A percentile compares a stretch with the other conserved stretches of the same genome.
Conservation (phyloP, 108 stramenopile genomes). For the Pseudonitzschia delicatissima region DNA sequence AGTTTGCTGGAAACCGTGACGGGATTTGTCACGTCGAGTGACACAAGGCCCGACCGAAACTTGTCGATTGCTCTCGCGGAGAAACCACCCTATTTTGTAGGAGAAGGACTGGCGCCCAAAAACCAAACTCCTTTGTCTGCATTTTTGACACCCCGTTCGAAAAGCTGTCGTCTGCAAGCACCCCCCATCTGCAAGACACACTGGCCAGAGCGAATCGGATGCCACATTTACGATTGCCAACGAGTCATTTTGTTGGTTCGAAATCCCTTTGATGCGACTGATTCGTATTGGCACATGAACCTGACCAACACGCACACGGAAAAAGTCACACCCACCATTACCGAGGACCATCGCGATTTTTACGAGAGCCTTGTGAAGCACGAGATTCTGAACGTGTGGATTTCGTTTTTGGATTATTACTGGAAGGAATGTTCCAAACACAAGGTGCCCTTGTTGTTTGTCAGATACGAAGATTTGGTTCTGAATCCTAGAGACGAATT, state of each 20-base stretch:
- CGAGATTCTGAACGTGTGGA: conserved; percentile 76
- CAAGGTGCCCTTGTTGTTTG: conserved; percentile 42
- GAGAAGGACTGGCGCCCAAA: conserved; percentile 69
- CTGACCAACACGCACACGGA: conserved; percentile 93
- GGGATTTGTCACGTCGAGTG: conserved; percentile 88
- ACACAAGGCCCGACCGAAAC: conserved; percentile 86
- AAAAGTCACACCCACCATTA: conserved; percentile 72
- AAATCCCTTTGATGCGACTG: conserved; percentile 97
- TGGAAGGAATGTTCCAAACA: conserved; percentile 27
- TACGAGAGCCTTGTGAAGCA: conserved; percentile 57
- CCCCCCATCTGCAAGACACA: conserved; percentile 83
- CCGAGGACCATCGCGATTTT: conserved; percentile 49
- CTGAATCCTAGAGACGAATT: conserved; percentile 45
- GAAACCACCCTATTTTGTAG: conserved; percentile 59
- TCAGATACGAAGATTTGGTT: conserved; percentile 83
- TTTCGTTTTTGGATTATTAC: conserved; percentile 66
- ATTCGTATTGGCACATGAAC: conserved; percentile 91
- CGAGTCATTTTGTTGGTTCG: conserved; percentile 82
- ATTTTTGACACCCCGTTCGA: not conserved
- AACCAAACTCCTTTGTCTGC: not conserved
- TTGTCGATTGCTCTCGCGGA: conserved; percentile 66
- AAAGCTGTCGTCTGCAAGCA: not conserved
- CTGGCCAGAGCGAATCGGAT: conserved; percentile 92
- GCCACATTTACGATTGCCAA: conserved; percentile 28
- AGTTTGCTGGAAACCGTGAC: conserved; percentile 75